Evolutionary conservation across 208 protist genomes (phyloP).

Genomic region (Leishmania gerbilli): DNA sequence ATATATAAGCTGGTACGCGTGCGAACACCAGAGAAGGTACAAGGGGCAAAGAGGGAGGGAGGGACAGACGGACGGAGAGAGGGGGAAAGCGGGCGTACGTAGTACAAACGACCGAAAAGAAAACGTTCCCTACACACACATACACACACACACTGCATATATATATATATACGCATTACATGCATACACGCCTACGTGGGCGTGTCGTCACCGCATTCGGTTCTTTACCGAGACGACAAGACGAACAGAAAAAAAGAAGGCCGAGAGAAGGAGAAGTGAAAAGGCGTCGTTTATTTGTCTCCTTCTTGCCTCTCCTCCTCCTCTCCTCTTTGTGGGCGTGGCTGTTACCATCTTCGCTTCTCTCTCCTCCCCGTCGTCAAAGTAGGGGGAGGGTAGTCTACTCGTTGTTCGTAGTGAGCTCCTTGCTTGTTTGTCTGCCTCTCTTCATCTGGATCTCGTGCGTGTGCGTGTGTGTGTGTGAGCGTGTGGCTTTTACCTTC

Average conservation of each 20-base stretch:
- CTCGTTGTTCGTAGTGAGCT: neutral
- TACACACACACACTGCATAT: neutral
- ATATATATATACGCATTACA: too few relatives aligned
- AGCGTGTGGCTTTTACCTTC: neutral
- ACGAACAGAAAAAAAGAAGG: neutral
- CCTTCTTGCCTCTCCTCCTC: neutral
- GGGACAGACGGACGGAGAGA: neutral
- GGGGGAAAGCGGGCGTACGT: neutral
- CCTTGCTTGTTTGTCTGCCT: neutral
- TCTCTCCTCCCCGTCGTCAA: neutral
- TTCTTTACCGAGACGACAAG: neutral
- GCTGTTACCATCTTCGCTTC: constrained; percentile 6
- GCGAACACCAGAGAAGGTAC: neutral
- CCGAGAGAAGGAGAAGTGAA: neutral
- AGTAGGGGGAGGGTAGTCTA: neutral
- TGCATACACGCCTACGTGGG: neutral
- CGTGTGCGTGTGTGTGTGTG: neutral
- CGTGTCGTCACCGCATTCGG: neutral
- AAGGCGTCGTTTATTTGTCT: neutral
- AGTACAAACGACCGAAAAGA: neutral
- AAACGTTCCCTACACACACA: neutral
- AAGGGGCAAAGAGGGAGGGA: neutral
- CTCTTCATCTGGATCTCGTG: neutral
- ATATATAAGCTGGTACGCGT: neutral
- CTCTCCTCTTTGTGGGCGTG: constrained; percentile 13